Percentiles rank a stretch among this genome's conserved stretches.
phyloP scores from a whole-genome alignment of 805 yeast species.

The Saturnispora sanitii region DNA sequence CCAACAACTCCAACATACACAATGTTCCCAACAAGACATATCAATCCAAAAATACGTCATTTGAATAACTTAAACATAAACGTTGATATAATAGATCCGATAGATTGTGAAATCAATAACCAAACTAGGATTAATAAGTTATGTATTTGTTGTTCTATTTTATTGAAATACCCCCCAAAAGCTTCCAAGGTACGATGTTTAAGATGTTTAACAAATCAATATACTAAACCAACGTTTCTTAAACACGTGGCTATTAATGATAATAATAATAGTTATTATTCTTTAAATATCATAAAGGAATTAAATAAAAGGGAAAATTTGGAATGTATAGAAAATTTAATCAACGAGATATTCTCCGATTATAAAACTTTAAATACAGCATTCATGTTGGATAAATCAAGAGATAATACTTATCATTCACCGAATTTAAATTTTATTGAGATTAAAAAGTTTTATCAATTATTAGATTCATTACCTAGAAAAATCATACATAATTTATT shows the following conservation, averaged over 20 bases:
- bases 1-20: too few relatives aligned
- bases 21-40: too few relatives aligned
- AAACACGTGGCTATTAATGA: too few relatives aligned
- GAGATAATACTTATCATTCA: slow-evolving; percentile 27
- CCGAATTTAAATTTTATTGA: slow-evolving; percentile 43
- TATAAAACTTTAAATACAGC: slow-evolving; percentile 42
- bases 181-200: slow-evolving; percentile 13
- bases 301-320: too few relatives aligned
- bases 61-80: too few relatives aligned
- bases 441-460: slow-evolving; percentile 35
- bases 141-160: slow-evolving; percentile 16
- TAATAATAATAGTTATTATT: too few relatives aligned
- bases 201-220: slow-evolving; percentile 11
- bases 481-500: slow-evolving; percentile 45
- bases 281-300: too few relatives aligned
- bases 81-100: background rate
- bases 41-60: background rate
- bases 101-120: background rate
- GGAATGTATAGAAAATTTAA: background rate
- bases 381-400: slow-evolving; percentile 31
- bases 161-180: slow-evolving; percentile 11
- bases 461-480: slow-evolving; percentile 45
- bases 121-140: background rate
- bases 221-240: background rate
- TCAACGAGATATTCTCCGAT: slow-evolving; percentile 27